Conservation (phyloP, 2,329 filamentous ascomycete species). For the Septoria linicola region DNA sequence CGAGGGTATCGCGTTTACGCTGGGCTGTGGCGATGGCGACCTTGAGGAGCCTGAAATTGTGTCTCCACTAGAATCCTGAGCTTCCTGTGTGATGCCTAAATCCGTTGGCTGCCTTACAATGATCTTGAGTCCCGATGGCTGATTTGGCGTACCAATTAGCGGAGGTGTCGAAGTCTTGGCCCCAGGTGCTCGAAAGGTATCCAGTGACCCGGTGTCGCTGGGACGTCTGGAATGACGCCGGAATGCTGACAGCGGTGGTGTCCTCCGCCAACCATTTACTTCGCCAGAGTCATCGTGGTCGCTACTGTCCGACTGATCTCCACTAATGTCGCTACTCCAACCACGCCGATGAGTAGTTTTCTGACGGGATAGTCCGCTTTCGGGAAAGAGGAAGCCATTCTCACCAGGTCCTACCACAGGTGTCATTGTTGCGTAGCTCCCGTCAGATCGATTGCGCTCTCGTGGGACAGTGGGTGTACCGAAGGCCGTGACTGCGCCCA, state of each 20-base stretch:
- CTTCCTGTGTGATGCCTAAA: constrained; percentile 18
- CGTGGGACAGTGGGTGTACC: constrained; percentile 24
- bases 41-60: constrained; percentile 24
- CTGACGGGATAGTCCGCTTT: constrained; percentile 23
- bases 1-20: constrained; percentile 11
- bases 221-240: constrained; percentile 16
- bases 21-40: constrained; percentile 24
- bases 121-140: constrained; percentile 20
- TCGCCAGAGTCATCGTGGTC: constrained; percentile 26
- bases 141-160: not conserved
- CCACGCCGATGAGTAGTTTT: constrained; percentile 31
- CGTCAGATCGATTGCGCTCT: constrained; percentile 26
- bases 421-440: constrained; percentile 28
- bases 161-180: constrained; percentile 1
- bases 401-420: constrained; percentile 25
- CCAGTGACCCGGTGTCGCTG: constrained; percentile 5
- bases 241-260: constrained; percentile 21
- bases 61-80: constrained; percentile 26
- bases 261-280: constrained; percentile 14
- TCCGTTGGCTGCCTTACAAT: constrained; percentile 26
- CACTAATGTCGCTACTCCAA: constrained; percentile 38
- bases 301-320: constrained; percentile 38
- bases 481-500: constrained; percentile 33
- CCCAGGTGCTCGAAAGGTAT: constrained; percentile 5
- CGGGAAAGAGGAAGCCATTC: constrained; percentile 26